These are phyloP conservation scores for Globisporangium abappressorium DNA, from an alignment of 352 stramenopile species.

Conservation along the genomic window DNA sequence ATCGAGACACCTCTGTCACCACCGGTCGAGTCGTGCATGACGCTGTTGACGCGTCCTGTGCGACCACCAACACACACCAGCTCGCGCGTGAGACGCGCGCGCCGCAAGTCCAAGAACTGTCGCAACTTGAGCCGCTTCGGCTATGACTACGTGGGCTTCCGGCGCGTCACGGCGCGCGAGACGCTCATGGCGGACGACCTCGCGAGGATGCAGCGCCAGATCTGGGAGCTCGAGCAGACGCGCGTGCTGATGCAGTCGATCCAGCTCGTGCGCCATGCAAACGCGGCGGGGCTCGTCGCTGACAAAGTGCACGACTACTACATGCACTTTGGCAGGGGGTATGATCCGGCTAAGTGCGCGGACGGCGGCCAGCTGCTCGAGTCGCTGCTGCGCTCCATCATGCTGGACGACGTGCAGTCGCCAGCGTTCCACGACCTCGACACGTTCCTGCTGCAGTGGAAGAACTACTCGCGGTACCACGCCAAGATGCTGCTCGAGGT, in stretches of 20 bases:
- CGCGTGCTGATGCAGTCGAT: slow-evolving; percentile 42
- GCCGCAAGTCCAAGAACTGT: slow-evolving; percentile 44
- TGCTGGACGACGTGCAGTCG: slow-evolving; percentile 50
- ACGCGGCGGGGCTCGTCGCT: slow-evolving; percentile 34
- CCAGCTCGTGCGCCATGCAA: slow-evolving; percentile 38
- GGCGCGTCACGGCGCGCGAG: slow-evolving; percentile 29
- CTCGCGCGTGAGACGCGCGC: slow-evolving; percentile 8
- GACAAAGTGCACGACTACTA: slow-evolving; percentile 53
- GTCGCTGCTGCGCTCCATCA: slow-evolving; percentile 39
- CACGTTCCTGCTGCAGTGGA: slow-evolving; percentile 51
- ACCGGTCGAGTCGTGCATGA: background rate
- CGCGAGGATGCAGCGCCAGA: slow-evolving; percentile 31
- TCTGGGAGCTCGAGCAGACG: slow-evolving; percentile 42
- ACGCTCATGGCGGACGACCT: slow-evolving; percentile 29
- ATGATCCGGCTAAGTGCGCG: slow-evolving; percentile 28
- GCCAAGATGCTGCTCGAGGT: slow-evolving; percentile 34
- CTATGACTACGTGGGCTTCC: slow-evolving; percentile 29
- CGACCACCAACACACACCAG: background rate
- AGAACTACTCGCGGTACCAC: slow-evolving; percentile 65
- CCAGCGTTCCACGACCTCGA: slow-evolving; percentile 47
- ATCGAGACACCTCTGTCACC: slow-evolving; percentile 8
- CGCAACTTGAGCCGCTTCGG: slow-evolving; percentile 32
- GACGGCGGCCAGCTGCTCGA: slow-evolving; percentile 27
- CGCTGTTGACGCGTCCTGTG: background rate
- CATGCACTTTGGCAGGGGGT: slow-evolving; percentile 39